Base-by-base conservation (phyloP, 108 stramenopile species). In the Nitzschia inconspicua region DNA sequence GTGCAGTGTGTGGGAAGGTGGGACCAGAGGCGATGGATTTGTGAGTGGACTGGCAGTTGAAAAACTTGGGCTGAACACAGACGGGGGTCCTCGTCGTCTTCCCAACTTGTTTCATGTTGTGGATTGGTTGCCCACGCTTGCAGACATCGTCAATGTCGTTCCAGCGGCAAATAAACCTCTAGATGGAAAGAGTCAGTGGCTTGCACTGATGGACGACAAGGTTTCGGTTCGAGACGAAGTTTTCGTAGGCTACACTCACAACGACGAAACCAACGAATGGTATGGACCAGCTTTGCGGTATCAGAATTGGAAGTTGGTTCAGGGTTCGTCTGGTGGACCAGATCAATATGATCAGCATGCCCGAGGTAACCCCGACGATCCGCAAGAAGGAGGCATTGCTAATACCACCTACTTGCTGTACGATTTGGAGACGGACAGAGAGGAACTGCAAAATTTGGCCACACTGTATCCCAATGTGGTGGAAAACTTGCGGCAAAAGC, bases 1-100 rank as follows among this genome's bases (percentile, higher is more conserved):
- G 43, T 75, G 60, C 59, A 68, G 70, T 16, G 30, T 78, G 3
- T 84, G 65, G 69, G 83, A 84, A 43, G 83, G 79, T 13, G 83
- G 83, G 14, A 72, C 71, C 0, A 73, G 60, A 10, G 76, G 71
- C 0, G 76, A 72, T 57, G 70, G 52, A 10, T 63, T 78, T 14
- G 0, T 78, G 20, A 50, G 60, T 57, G 76, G 76, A 20, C 71
- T 72, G 8, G 66, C 63, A 2, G 24, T 65, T 24, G 14, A 37
- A 23, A 50, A 42, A 18, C 26, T 59, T 3, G 30, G 35, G 31
- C 24, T 30, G 0, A 10, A 54, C 16, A 20, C 1, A 28, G 7
- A 19, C 5, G 8, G 8, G 10, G 36, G 13, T 13, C 36, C 36
- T 13, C 26, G 1, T 13, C 56, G 57, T 32, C 58, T 50, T 54